Evolutionary conservation across 2,329 filamentous ascomycete genomes (phyloP), one percentile per base, ranked within the genome.

Genomic region (Trematosphaeria pertusa): DNA sequence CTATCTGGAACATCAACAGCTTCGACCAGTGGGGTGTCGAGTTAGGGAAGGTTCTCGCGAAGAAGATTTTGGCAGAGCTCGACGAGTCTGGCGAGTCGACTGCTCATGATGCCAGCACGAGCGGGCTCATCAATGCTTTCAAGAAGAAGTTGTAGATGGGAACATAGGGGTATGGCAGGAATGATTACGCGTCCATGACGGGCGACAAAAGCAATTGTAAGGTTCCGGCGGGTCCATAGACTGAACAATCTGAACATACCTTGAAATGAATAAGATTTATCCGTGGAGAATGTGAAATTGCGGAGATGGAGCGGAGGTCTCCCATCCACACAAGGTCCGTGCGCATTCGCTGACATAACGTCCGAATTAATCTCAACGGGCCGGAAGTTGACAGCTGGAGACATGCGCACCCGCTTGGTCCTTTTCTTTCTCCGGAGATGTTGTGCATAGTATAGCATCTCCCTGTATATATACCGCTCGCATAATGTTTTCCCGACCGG

Each of bases 11-110:
- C 79, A 96, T 99, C 81, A 99, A 99, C 85, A 91, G 87, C 69
- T 99, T 97, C 71, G 94, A 99, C 78, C 94, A 99, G 81, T 99
- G 94, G 94, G 94, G 94, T 77, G 94, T 99, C 34, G 94, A 99
- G 82, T 81, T 99, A 53, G 94, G 94, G 74, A 99, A 99, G 87
- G 86, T 88, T 31, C 80, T 99, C 59, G 94, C 94, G 52, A 97
- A 82, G 75, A 81, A 80, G 69, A 82, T 75, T 48, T 70, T 77
- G 55, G 73, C 76, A 67, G 94, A 99, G 81, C 82, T 99, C 48
- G 91, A 97, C 58, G 82, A 87, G 69, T 74, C 82, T n/a, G 89
- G 84, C 51, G 85, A 83, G 62, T 86, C 86, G 43, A 78, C 78
- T 48, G 83, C 82, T 48, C 94, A 99, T 76, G 94, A 99, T 73